Base-by-base conservation (phyloP, 768 basidiomycete genomes). In the Phylloporus arenicola region DNA sequence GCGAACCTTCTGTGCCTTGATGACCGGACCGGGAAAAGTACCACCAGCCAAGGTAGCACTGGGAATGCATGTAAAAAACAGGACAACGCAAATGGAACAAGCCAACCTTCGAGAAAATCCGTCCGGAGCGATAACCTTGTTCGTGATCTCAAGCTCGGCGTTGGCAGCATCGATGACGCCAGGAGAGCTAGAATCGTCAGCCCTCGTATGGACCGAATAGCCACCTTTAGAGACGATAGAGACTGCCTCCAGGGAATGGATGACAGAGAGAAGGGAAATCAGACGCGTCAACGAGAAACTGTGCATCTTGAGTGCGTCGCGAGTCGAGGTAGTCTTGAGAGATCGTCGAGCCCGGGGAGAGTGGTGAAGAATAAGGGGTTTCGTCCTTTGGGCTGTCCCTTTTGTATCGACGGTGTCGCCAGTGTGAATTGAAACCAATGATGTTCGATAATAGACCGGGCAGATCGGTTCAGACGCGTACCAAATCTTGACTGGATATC, bases 91-190 rank as follows among this genome's bases (percentile, higher is more conserved):
- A 46, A 30, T 6, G 33, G 16, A 52, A 3, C 16, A 51, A 65
- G 64, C 65, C 17, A 29, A 75, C 75, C 68, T 65, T 38, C 65
- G 65, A 40, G 48, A 46, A 49, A 72, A 79, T 19, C 80, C 79
- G 62, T 81, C 80, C 0, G 81, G 80, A 13, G 74, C 56, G 46
- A 81, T 73, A 12, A 63, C 50, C 44, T 64, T 65, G 61, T 79
- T 79, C 9, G 64, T 58, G 43, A 80, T 65, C 41, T 67, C 59
- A 9, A 80, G 55, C 20, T 71, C 62, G 31, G 58, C 58, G 19
- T 60, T 39, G 35, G 50, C 45, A 30, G 68, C 68, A n/a, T 61
- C 60, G 37, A 68, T 45, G 43, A 64, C 43, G 22, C 11, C 30
- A 3, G 54, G 49, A 8, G 52, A 29, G 34, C n/a, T 33, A 6